Base-by-base conservation (phyloP, 768 basidiomycete species). In the Leccinum pellstonianum region DNA sequence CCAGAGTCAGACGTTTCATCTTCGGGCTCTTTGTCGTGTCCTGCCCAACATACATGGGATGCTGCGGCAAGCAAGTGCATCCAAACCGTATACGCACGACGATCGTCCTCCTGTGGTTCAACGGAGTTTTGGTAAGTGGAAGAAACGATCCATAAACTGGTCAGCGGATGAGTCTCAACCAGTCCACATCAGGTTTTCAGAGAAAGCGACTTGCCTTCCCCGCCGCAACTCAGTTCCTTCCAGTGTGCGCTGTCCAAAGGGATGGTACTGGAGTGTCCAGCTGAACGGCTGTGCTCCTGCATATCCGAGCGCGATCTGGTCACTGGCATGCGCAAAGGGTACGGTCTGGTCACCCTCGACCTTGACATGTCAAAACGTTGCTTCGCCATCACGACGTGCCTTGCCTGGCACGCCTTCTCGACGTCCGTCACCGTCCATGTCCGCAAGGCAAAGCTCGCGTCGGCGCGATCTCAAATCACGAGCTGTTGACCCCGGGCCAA, bases 331-430 rank as follows among this genome's bases (percentile, higher is more conserved):
- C 72, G 67, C 64, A 11, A 70, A 64, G 12, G 76, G 75, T 49
- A 82, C 80, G 77, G 62, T 64, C 21, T 87, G 85, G 86, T 73
- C 73, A 54, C 53, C 68, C 5, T 65, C 70, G 10, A 66, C 77
- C 41, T 66, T 79, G 59, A 81, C 77, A 57, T 84, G 83, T 66
- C 68, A 76, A 50, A 76, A 74, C 9, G 43, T 43, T 4, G 59
- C 56, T 64, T 77, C 65, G 29, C 76, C 67, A 53, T 62, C 66
- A 17, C 64, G 52, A n/a, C 48, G 54, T 5, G 38, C 58, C 8
- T 29, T 43, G 11, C 43, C 58, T n/a, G 25, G 48, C n/a, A 9
- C 38, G 27, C 55, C 55, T 23, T 64, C 75, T 17, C 67, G 75
- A 14, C 73, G 71, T 12, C 66, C 77, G 25, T 66, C 76, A n/a